phyloP scores from a whole-genome alignment of 805 yeast genomes.

The Candida coleopterorum region DNA sequence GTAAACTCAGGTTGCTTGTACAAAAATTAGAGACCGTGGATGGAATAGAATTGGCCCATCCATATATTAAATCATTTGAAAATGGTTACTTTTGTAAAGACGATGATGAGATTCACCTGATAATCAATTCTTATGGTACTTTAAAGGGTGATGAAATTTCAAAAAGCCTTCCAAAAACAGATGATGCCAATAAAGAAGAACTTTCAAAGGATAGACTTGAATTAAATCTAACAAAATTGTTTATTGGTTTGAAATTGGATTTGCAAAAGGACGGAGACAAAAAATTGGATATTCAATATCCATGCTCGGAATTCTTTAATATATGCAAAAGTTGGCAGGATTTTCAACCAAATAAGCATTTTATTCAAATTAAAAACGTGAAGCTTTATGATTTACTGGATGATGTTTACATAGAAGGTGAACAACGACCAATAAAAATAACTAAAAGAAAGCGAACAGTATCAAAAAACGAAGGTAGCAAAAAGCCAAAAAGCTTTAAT shows the following conservation, averaged over 20 bases:
- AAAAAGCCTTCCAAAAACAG: constrained; percentile 10
- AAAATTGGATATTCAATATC: constrained; percentile 78
- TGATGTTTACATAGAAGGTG: constrained; percentile 77
- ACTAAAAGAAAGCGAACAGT: constrained; percentile 16
- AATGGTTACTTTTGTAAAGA: constrained; percentile 38
- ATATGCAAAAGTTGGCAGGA: constrained; percentile 70
- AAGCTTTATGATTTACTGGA: constrained; percentile 75
- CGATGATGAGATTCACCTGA: constrained; percentile 25
- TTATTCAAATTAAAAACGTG: constrained; percentile 60
- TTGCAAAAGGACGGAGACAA: constrained; percentile 32
- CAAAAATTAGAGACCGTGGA: constrained; percentile 74
- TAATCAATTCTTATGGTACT: constrained; percentile 59
- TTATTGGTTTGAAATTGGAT: constrained; percentile 67
- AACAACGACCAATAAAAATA: constrained; percentile 47
- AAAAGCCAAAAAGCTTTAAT: constrained; percentile 29
- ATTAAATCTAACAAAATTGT: constrained; percentile 68
- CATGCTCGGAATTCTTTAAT: constrained; percentile 84
- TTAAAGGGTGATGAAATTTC: constrained; percentile 47
- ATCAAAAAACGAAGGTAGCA: constrained; percentile 19
- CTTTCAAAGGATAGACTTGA: constrained; percentile 9
- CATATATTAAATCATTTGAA: constrained; percentile 63
- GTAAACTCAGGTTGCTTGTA: constrained; percentile 76
- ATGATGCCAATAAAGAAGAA: constrained; percentile 7
- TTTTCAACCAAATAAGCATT: constrained; percentile 57
- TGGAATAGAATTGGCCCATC: constrained; percentile 83